These are phyloP conservation scores for Euphrasia confusa DNA, from an alignment of 257 asterid genomes.

Conservation along the genomic window DNA sequence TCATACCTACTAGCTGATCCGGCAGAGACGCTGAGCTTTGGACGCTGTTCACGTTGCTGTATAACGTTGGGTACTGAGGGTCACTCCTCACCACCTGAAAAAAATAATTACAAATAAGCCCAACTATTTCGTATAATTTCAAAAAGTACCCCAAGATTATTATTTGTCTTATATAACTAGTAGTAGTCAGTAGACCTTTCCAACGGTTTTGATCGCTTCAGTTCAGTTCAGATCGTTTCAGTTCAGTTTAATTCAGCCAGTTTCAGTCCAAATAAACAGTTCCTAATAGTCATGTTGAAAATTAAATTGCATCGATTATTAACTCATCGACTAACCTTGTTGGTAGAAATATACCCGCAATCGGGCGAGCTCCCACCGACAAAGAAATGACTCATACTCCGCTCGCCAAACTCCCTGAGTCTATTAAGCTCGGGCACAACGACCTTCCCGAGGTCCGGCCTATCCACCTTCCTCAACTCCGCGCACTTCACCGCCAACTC, in stretches of 20 bases:
- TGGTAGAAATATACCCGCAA: slow-evolving; percentile 28
- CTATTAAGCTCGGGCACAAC: slow-evolving; percentile 62
- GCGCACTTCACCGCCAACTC: slow-evolving; percentile 67
- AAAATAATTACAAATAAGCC: too few species aligned
- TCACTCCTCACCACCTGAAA: slow-evolving; percentile 38
- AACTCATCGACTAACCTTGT: slow-evolving; percentile 27
- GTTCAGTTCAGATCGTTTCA: too few species aligned
- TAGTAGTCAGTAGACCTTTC: too few species aligned
- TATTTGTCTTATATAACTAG: too few species aligned
- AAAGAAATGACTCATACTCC: slow-evolving; percentile 35
- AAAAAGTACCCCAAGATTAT: too few species aligned
- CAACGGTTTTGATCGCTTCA: too few species aligned
- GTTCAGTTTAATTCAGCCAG: too few species aligned
- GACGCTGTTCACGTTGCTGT: slow-evolving; percentile 14
- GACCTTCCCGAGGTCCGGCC: slow-evolving; percentile 71
- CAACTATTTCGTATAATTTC: too few species aligned
- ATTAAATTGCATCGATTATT: too few species aligned
- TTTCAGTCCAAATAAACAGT: too few species aligned
- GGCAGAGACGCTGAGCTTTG: slow-evolving; percentile 33
- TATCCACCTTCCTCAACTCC: slow-evolving; percentile 66
- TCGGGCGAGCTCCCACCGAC: slow-evolving; percentile 35
- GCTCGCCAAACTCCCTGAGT: slow-evolving; percentile 53
- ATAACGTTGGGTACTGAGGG: slow-evolving; percentile 24
- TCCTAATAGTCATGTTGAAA: too few species aligned
- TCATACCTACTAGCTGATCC: slow-evolving; percentile 30